Base-by-base conservation (phyloP, 2,329 filamentous ascomycete genomes). In the Ceratocystis ficicola region DNA sequence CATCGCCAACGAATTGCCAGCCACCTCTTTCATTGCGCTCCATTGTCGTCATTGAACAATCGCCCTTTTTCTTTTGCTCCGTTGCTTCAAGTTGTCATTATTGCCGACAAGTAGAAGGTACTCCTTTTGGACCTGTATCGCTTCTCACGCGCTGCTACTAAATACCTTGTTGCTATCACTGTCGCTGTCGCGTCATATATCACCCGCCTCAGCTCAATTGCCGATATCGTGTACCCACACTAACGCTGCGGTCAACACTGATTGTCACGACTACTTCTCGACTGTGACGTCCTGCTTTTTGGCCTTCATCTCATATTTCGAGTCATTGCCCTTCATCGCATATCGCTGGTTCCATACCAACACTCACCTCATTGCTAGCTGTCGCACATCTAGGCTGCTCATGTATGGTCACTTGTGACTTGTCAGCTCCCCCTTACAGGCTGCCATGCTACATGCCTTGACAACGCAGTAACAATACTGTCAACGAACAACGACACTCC, bases 371-470 rank as follows among this genome's bases (percentile, higher is more conserved):
- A 8, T 17, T 30, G 28, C 22, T 30, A n/a, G 25, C 22, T 59
- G 28, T 30, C 28, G 17, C 52, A 59, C 6, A 59, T 25, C 36
- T 17, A 59, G 52, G 12, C 36, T 65, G 55, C 64, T 22, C 64
- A 65, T 65, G 64, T 44, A 50, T 65, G 55, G 44, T 61, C 55
- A 41, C 28, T 65, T 55, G 55, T 65, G 64, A 65, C 28, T 65
- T 55, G 44, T 65, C 55, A 65, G 41, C 25, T 30, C 28, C 41
- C 44, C 64, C 59, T 65, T 48, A 30, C 55, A 20, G 64, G 52
- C 55, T 65, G 64, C 41, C 64, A 65, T 65, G 64, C 41, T 65
- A 61, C 55, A 59, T 65, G 55, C 44, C 55, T 60, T 25, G 52
- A 5, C 52, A 48, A 60, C 44, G 64, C 64, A 44, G 57, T 65